These are phyloP conservation scores for Dendryphion nanum DNA, from an alignment of 2,329 filamentous ascomycete species.

Conservation along the genomic window DNA sequence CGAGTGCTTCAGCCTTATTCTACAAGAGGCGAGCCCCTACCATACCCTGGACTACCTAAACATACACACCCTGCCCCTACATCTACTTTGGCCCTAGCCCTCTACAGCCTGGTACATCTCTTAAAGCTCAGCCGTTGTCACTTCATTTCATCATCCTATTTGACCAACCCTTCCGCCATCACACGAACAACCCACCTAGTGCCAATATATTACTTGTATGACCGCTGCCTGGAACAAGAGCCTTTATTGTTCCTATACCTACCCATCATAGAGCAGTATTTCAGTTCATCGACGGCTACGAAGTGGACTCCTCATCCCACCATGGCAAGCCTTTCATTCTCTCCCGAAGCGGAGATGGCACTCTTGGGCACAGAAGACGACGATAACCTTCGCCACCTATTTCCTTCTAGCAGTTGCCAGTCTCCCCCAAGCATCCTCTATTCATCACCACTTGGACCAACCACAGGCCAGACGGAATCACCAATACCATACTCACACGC, in stretches of 20 bases:
- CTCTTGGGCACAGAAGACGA: slow-evolving; percentile 33
- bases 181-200: slow-evolving; percentile 22
- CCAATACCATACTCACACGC: slow-evolving; percentile 27
- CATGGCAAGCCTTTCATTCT: slow-evolving; percentile 37
- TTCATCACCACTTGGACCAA: slow-evolving; percentile 35
- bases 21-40: slow-evolving; percentile 28
- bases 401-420: slow-evolving; percentile 36
- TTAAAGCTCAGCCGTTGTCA: background rate
- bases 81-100: slow-evolving; percentile 25
- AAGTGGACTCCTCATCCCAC: too few relatives aligned
- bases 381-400: slow-evolving; percentile 30
- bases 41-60: slow-evolving; percentile 13
- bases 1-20: slow-evolving; percentile 35
- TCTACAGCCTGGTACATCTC: slow-evolving; percentile 14
- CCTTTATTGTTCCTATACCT: too few relatives aligned
- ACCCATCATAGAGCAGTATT: too few relatives aligned
- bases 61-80: slow-evolving; percentile 22
- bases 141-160: slow-evolving; percentile 12
- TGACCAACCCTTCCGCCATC: slow-evolving; percentile 30
- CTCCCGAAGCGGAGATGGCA: slow-evolving; percentile 36
- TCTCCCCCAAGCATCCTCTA: slow-evolving; percentile 40
- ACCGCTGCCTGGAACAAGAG: too few relatives aligned
- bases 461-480: slow-evolving; percentile 22
- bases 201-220: too few relatives aligned
- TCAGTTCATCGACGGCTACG: too few relatives aligned